phyloP scores from a whole-genome alignment of 2,329 filamentous ascomycete species.

The Clarireedia monteithiana region DNA sequence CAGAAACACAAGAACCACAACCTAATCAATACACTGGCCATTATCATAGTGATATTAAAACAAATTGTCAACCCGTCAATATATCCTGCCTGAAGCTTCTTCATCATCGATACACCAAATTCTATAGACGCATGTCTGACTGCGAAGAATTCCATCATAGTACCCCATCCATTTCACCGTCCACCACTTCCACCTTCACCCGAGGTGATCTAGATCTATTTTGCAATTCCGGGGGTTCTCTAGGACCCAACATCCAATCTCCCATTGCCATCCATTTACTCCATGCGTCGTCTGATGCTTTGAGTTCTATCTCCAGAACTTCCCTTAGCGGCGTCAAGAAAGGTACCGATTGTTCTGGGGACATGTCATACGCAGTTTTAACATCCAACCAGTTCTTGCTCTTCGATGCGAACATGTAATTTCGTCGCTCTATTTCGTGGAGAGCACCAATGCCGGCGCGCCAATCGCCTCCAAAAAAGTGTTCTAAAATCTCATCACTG shows the following conservation, averaged over 20 bases:
- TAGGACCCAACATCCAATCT: constrained; percentile 93
- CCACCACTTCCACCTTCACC: constrained; percentile 14
- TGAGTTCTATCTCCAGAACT: constrained; percentile 71
- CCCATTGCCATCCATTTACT: constrained; percentile 95
- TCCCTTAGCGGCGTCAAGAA: constrained; percentile 79
- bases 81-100: not conserved
- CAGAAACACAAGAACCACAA: constrained; percentile 59
- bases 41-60: too few species aligned
- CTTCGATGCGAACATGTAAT: constrained; percentile 93
- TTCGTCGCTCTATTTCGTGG: constrained; percentile 83
- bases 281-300: constrained; percentile 76
- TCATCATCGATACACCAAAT: not conserved
- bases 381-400: constrained; percentile 83
- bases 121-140: not conserved
- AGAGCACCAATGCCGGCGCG: constrained; percentile 67
- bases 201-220: not conserved
- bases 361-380: constrained; percentile 86
- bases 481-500: constrained; percentile 75
- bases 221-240: constrained; percentile 13
- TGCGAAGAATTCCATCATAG: not conserved
- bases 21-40: too few species aligned
- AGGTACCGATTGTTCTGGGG: constrained; percentile 62
- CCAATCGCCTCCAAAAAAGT: constrained; percentile 97
- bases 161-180: constrained; percentile 7
- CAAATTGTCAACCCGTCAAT: not conserved